Percentiles rank a stretch among this genome's conserved stretches.
phyloP scores from a whole-genome alignment of 192 early-diverging fungal species.

The Paraglomus brasilianum region DNA sequence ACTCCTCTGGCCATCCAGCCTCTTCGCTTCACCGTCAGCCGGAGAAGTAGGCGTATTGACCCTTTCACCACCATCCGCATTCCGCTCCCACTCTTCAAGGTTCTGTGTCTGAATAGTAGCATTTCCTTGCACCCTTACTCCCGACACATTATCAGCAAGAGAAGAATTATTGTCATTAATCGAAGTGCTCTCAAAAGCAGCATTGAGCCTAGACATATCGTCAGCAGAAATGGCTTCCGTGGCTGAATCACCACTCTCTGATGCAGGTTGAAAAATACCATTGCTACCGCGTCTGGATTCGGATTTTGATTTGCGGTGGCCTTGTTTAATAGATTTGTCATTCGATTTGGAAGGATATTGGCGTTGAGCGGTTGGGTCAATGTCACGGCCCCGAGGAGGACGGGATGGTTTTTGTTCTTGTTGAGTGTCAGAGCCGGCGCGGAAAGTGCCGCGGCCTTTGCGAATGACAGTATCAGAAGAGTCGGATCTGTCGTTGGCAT shows the following conservation, averaged over 20 bases:
- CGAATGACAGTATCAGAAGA: slow-evolving; percentile 19
- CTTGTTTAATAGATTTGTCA: slow-evolving; percentile 17
- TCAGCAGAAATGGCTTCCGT: slow-evolving; percentile 18
- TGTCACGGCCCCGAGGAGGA: slow-evolving; percentile 39
- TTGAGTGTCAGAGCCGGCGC: slow-evolving; percentile 1
- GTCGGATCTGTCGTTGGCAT: slow-evolving; percentile 22
- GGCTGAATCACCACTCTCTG: slow-evolving; percentile 27
- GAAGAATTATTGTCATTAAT: slow-evolving; percentile 6
- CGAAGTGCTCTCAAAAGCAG: slow-evolving; percentile 8
- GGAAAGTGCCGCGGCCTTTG: slow-evolving; percentile 28
- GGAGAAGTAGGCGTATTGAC: slow-evolving; percentile 2
- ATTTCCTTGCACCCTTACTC: not conserved
- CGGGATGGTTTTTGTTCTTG: slow-evolving; percentile 25
- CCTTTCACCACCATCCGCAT: slow-evolving; percentile 5
- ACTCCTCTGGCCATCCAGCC: not conserved
- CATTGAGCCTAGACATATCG: slow-evolving; percentile 2
- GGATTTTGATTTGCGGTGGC: slow-evolving; percentile 23
- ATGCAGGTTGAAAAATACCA: not conserved
- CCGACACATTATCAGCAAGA: not conserved
- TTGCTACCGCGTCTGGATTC: slow-evolving; percentile 18
- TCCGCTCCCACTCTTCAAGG: slow-evolving; percentile 24
- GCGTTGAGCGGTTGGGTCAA: slow-evolving; percentile 42
- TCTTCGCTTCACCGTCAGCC: not conserved
- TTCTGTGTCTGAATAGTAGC: not conserved
- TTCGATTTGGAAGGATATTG: slow-evolving; percentile 32